These are phyloP conservation scores for Epichloe elymi DNA, from an alignment of 2,329 filamentous ascomycete genomes.

Conservation along the genomic window DNA sequence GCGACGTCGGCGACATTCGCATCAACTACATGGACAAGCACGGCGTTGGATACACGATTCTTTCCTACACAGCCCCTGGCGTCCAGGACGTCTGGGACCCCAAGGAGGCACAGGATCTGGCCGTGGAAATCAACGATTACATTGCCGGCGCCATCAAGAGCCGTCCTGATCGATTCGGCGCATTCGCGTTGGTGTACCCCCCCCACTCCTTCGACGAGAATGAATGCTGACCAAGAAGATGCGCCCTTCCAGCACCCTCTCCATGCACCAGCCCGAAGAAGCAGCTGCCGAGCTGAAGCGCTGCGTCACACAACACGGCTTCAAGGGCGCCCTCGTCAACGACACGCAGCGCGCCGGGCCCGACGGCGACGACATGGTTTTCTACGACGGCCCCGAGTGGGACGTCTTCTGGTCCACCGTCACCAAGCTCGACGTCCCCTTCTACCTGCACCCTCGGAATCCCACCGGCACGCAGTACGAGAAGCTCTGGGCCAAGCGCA, in stretches of 20 bases:
- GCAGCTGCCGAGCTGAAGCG: constrained; percentile 37
- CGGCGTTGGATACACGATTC: constrained; percentile 33
- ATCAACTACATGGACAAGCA: constrained; percentile 31
- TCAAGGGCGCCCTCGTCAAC: constrained; percentile 49
- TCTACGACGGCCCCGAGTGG: constrained; percentile 49
- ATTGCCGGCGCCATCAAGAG: constrained; percentile 24
- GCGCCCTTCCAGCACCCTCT: constrained; percentile 23
- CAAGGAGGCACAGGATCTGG: constrained; percentile 26
- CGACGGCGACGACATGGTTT: constrained; percentile 48
- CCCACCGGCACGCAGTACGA: constrained; percentile 43
- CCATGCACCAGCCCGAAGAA: constrained; percentile 39
- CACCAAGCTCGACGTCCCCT: constrained; percentile 46
- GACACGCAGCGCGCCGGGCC: constrained; percentile 45
- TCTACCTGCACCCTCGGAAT: constrained; percentile 50
- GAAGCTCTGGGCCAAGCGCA: constrained; percentile 43
- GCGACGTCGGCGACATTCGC: constrained; percentile 26
- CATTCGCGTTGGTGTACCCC: constrained; percentile 25
- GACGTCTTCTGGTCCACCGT: constrained; percentile 48
- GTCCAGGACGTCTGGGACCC: constrained; percentile 32
- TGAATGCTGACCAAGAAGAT: background rate
- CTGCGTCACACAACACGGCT: constrained; percentile 44
- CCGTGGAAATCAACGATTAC: constrained; percentile 30
- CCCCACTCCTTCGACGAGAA: background rate
- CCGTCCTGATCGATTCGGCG: constrained; percentile 29
- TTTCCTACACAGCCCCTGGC: constrained; percentile 36